A percentile compares a stretch with the other conserved stretches of the same genome.
Conservation (phyloP, 202 grass and related monocot species). For the Setaria italica region DNA sequence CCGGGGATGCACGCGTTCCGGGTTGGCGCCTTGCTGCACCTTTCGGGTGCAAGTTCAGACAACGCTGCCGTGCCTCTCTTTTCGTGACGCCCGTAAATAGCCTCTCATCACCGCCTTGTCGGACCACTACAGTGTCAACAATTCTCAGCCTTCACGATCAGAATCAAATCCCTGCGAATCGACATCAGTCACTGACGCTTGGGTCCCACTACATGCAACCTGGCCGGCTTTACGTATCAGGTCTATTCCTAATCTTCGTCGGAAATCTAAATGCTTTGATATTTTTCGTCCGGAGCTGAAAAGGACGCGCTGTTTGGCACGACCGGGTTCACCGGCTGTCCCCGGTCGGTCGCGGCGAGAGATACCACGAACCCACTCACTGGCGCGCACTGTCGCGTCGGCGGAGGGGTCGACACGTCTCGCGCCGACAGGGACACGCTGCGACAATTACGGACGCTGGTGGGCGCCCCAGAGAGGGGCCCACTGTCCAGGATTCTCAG, state of each 20-base stretch:
- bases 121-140: neutral
- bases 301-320: neutral
- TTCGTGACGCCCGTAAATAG: slow-evolving; percentile 34
- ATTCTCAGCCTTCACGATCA: too few species aligned
- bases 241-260: neutral
- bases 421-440: slow-evolving; percentile 29
- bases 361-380: neutral
- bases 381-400: neutral
- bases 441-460: slow-evolving; percentile 48
- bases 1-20: neutral
- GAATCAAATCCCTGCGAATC: neutral
- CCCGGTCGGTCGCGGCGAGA: neutral
- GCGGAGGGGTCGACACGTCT: slow-evolving; percentile 38
- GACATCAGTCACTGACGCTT: neutral
- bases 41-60: slow-evolving; percentile 6
- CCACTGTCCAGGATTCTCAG: neutral
- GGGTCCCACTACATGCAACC: neutral
- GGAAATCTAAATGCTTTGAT: neutral
- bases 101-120: neutral
- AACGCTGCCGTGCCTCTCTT: neutral
- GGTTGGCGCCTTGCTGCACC: slow-evolving; percentile 10
- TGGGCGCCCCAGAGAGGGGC: neutral
- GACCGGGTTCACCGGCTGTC: slow-evolving; percentile 8
- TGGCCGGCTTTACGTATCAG: neutral
- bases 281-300: neutral